A percentile compares a stretch with the other conserved stretches of the same genome.
Evolutionary conservation across 768 basidiomycete species (phyloP).

Genomic region (Boletus pseudo-olivaceus): DNA sequence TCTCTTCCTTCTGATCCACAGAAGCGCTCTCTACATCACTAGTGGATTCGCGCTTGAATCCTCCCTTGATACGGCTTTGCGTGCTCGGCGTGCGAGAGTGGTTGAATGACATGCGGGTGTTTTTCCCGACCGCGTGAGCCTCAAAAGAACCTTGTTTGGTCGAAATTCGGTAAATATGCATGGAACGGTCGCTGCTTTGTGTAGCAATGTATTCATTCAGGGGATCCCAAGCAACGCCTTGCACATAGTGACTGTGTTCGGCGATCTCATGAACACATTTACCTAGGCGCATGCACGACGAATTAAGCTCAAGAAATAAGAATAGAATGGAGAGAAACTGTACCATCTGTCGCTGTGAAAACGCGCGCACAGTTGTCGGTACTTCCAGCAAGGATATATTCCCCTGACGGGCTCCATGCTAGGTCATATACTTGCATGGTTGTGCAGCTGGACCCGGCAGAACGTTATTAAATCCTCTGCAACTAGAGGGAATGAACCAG

Average conservation of each 20-base stretch:
- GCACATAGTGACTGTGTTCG: constrained; percentile 95
- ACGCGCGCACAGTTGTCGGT: constrained; percentile 94
- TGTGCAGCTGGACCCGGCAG: constrained; percentile 59
- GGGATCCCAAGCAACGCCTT: constrained; percentile 99
- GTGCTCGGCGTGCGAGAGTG: constrained; percentile 70
- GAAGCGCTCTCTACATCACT: constrained; percentile 73
- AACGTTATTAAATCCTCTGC: constrained; percentile 2
- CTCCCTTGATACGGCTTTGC: constrained; percentile 51
- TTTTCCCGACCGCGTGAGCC: constrained; percentile 88
- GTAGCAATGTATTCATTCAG: constrained; percentile 96
- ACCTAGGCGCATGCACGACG: constrained; percentile 40
- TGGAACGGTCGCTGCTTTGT: constrained; percentile 92
- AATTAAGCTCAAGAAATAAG: not conserved
- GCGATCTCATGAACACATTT: constrained; percentile 87
- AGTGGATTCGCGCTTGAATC: constrained; percentile 67
- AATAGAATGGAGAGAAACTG: constrained; percentile 15
- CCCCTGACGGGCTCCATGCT: constrained; percentile 94
- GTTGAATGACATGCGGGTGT: constrained; percentile 65
- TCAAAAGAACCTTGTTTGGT: constrained; percentile 80
- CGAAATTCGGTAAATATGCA: constrained; percentile 88
- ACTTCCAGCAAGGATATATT: constrained; percentile 92
- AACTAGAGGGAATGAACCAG: not conserved
- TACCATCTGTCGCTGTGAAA: constrained; percentile 72
- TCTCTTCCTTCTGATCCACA: constrained; percentile 52
- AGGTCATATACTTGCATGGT: constrained; percentile 97